Evolutionary conservation across 148 eudicot species (phyloP), one percentile per base, ranked within the genome.

Genomic region (Camellia granthamiana): DNA sequence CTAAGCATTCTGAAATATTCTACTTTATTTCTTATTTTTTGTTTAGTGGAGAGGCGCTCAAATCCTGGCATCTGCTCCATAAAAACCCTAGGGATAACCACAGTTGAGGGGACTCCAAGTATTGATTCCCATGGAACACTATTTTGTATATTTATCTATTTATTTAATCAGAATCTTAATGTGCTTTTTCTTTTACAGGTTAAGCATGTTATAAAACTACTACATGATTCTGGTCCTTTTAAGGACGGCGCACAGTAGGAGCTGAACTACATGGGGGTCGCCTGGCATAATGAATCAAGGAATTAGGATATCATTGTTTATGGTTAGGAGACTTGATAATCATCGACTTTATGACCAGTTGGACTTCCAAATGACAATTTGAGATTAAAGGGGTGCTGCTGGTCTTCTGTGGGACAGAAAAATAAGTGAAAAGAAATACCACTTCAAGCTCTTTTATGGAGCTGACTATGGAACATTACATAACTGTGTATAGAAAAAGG

Each of bases 181-280:
- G 49, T 69, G 41, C 61, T 15, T 42, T 81, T 51, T 74, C 7
- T 46, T 62, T 63, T 64, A 54, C 88, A 93, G 98, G 82, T 93
- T 44, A 85, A 81, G 82, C 89, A 72, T 75, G 98, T 89, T 56
- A 90, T 86, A 82, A 85, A 90, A 78, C 81, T 93, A 54, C 72
- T 93, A 54, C 90, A 84, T 15, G 92, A 93, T 13, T 90, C 92
- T 41, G 89, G 98, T 49, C 98, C 98, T 18, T 92, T 87, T 65
- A 93, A 93, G 84, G 98, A 90, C 15, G 87, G 70, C 38, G 78
- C 30, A 65, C 80, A 60, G 70, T 58, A 56, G 81, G 77, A 11
- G 44, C 60, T 52, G 60, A 70, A 47, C 72, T 68, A 12, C 30
- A 66, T 3, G 38, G 38, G 38, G 38, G 38, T 30, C 15, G 49